Percentiles rank a stretch among this genome's conserved stretches.
These are phyloP conservation scores for Trypanosoma scelopori DNA, from an alignment of 208 protist species.

Conservation along the genomic window DNA sequence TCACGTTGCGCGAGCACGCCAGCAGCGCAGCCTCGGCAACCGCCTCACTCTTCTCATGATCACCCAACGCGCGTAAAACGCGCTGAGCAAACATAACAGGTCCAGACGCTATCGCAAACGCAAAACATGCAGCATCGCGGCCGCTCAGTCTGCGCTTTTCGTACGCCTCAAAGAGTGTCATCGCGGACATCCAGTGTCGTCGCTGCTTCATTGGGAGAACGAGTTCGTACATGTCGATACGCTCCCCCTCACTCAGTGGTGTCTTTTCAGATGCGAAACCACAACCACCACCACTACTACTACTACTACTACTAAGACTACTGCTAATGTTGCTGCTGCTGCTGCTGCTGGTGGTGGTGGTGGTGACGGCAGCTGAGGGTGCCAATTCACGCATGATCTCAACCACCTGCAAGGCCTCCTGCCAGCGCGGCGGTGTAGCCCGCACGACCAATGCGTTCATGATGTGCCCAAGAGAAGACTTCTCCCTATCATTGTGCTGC, in stretches of 20 bases:
- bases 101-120: constrained; percentile 35
- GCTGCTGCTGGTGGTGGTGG: neutral
- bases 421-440: constrained; percentile 32
- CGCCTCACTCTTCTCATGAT: constrained; percentile 24
- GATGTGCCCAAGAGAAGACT: constrained; percentile 23
- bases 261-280: constrained; percentile 3
- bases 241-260: constrained; percentile 35
- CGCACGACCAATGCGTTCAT: constrained; percentile 28
- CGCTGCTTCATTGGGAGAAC: constrained; percentile 28
- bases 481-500: constrained; percentile 5
- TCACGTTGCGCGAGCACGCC: constrained; percentile 16
- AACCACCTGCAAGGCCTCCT: constrained; percentile 35
- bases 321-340: neutral
- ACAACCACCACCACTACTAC: neutral
- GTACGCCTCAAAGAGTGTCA: constrained; percentile 42
- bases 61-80: constrained; percentile 28
- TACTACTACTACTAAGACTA: neutral
- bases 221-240: constrained; percentile 34
- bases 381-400: constrained; percentile 11
- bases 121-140: constrained; percentile 51
- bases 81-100: constrained; percentile 38
- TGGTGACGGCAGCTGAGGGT: neutral
- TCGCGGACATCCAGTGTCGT: constrained; percentile 30
- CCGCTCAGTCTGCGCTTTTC: constrained; percentile 35
- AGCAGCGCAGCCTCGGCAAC: constrained; percentile 19